A percentile compares a stretch with the other conserved stretches of the same genome.
phyloP scores from a whole-genome alignment of 768 basidiomycete species.

The Polyporus arcularius region DNA sequence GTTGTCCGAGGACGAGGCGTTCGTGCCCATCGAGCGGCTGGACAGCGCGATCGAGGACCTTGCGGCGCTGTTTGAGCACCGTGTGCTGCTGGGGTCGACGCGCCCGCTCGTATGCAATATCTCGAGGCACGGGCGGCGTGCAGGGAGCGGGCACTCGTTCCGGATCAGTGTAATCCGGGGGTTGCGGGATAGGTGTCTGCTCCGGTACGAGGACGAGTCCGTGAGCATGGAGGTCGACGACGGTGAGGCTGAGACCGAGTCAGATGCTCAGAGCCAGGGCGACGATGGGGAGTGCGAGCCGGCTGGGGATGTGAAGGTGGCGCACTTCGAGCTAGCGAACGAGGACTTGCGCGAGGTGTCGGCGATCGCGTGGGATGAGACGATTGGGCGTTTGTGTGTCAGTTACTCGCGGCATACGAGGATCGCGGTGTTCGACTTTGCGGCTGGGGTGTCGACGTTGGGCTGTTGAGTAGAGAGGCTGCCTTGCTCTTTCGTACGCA shows the following conservation, averaged over 20 bases:
- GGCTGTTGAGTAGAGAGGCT: not conserved
- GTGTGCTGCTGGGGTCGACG: conserved; percentile 10
- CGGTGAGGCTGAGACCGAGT: not conserved
- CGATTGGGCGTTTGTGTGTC: conserved; percentile 59
- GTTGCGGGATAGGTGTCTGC: not conserved
- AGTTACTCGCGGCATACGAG: conserved; percentile 30
- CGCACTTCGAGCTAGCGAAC: not conserved
- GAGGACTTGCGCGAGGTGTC: conserved; percentile 32
- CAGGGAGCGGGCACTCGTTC: not conserved
- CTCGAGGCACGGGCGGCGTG: not conserved
- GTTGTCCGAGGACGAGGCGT: not conserved
- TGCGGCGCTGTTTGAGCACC: not conserved
- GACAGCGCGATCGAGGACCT: not conserved
- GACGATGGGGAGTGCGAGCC: not conserved
- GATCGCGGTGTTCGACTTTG: conserved; percentile 15
- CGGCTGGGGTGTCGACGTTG: not conserved
- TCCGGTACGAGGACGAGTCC: not conserved
- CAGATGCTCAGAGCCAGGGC: not conserved
- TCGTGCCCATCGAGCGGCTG: not conserved
- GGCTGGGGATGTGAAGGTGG: not conserved
- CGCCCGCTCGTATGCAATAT: conserved; percentile 15
- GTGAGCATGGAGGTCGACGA: not conserved
- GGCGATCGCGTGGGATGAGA: conserved; percentile 66
- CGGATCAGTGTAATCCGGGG: not conserved
- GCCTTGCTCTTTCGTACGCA: not conserved